Evolutionary conservation across 2,329 filamentous ascomycete species (phyloP), one percentile per base, ranked within the genome.

Genomic region (Penicillium expansum): DNA sequence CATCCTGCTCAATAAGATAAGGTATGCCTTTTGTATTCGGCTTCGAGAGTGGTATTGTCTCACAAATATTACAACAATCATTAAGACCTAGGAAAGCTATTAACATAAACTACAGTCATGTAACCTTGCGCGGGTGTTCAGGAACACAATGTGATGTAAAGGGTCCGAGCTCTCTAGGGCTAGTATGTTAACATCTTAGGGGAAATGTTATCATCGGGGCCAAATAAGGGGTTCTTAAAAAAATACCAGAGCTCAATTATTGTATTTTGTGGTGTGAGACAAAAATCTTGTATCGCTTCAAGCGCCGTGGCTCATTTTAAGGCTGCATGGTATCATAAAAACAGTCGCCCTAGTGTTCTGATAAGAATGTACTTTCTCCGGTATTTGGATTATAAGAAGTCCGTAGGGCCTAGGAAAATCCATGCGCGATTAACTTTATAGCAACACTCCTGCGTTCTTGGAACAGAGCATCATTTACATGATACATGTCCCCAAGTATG

Each of bases 121-220:
- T 4, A 33, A 22, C 2, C 16, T 47, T 7, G 13, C 2, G 18
- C 27, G 3, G 29, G 18, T 16, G 44, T n/a, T n/a, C 8, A 6
- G 9, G 42, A 29, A 24, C 39, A 22, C n/a, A 47, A 35, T 10
- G n/a, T 5, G 3, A 39, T 32, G 8, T 10, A 16, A 47, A 45
- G 8, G 29, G 38, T 16, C 27, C 38, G 20, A 44, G 29, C 10
- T 18, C 8, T 47, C 14, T 7, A 13, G 30, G 20, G 30, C 10
- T 18, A 7, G 35, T 4, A 52, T 52, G 49, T 52, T 27, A 27
- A 11, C 49, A 52, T 52, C 49, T 52, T 44, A 35, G 38, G 41
- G 8, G 16, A 27, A 27, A 52, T 52, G 49, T 27, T 52, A 13
- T 7, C 49, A 52, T 45, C 29, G 13, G 11, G 7, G 11, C 3